A percentile compares a stretch with the other conserved stretches of the same genome.
phyloP scores from a whole-genome alignment of 345 rosid species.

The Eucalyptus melliodora region DNA sequence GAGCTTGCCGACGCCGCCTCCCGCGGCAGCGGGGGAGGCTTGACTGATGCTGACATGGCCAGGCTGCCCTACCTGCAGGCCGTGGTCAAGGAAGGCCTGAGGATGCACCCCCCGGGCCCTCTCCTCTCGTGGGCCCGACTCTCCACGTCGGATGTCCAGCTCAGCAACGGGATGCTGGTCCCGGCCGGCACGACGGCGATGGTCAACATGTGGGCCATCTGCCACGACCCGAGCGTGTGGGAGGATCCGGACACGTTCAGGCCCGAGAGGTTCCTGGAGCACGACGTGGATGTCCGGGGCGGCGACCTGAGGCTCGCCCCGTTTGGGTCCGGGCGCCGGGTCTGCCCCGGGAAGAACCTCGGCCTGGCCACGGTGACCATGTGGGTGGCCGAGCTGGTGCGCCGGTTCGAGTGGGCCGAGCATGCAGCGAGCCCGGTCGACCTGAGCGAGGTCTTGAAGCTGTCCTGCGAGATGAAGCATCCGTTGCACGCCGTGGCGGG shows the following conservation, averaged over 20 bases:
- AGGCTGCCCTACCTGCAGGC: conserved; percentile 63
- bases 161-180: conserved; percentile 65
- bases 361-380: conserved; percentile 54
- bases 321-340: conserved; percentile 87
- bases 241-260: conserved; percentile 33
- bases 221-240: conserved; percentile 68
- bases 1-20: conserved; percentile 20
- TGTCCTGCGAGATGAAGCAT: conserved; percentile 85
- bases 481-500: conserved; percentile 46
- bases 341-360: conserved; percentile 77
- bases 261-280: conserved; percentile 57
- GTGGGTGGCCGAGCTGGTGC: conserved; percentile 75
- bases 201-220: conserved; percentile 99
- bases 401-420: conserved; percentile 42
- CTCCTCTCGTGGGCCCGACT: conserved; percentile 86
- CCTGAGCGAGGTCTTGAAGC: conserved; percentile 59
- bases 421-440: conserved; percentile 29
- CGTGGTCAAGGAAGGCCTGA: conserved; percentile 58
- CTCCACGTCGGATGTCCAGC: conserved; percentile 70
- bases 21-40: background rate
- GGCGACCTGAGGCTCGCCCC: conserved; percentile 74
- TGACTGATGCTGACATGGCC: conserved; percentile 43
- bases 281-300: conserved; percentile 60
- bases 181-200: conserved; percentile 82
- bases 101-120: conserved; percentile 94